Evolutionary conservation across 2,329 filamentous ascomycete genomes (phyloP).

Genomic region (Macrophomina tecta): DNA sequence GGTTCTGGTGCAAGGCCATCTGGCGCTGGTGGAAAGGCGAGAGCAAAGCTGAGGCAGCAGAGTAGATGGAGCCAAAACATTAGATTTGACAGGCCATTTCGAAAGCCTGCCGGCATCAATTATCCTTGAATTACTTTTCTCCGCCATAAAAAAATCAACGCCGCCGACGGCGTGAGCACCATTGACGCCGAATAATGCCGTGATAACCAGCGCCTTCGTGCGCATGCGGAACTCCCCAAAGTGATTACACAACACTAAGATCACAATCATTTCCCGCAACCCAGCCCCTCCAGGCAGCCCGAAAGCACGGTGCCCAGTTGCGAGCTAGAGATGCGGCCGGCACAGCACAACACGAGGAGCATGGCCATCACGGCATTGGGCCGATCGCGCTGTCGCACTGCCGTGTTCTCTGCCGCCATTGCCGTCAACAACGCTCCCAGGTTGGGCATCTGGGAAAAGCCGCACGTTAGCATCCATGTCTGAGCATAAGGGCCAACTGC

Average conservation of each 20-base stretch:
- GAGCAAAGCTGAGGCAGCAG: not conserved
- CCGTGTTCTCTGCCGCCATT: not conserved
- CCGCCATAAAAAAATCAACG: not conserved
- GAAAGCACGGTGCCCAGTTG: not conserved
- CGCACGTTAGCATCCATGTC: not conserved
- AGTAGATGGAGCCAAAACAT: not conserved
- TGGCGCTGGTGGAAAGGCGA: constrained; percentile 7
- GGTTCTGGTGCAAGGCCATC: constrained; percentile 11
- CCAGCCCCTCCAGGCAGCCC: not conserved
- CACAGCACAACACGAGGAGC: not conserved
- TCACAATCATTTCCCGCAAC: not conserved
- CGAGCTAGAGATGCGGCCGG: not conserved
- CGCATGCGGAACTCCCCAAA: not conserved
- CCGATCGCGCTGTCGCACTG: not conserved
- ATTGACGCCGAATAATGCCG: not conserved
- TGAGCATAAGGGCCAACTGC: not conserved
- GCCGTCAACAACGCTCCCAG: constrained; percentile 3
- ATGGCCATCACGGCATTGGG: not conserved
- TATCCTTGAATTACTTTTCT: not conserved
- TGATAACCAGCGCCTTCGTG: not conserved
- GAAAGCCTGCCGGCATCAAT: not conserved
- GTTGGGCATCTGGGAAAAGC: not conserved
- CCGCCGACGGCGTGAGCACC: not conserved
- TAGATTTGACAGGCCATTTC: not conserved
- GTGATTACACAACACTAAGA: not conserved